Base-by-base conservation (phyloP, 805 yeast species). In the Saccharomycopsis babjevae region DNA sequence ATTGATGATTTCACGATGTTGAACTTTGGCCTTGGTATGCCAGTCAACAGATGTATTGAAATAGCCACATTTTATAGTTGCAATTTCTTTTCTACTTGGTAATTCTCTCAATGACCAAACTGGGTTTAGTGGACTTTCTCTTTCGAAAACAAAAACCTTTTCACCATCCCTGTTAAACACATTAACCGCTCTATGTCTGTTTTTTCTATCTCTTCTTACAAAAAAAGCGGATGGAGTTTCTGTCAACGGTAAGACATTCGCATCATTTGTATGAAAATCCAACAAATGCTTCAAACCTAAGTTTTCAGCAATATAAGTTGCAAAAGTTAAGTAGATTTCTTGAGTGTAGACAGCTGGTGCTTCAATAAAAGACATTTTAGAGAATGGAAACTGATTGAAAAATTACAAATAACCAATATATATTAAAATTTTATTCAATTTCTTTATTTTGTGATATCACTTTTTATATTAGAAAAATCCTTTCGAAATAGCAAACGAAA, bases 11-110 rank as follows among this genome's bases (percentile, higher is more conserved):
- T 70, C 75, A 52, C 83, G 71, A 67, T 80, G 83, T 57, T 75
- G 77, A 40, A 82, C 59, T 3, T 76, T 79, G 2, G 70, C 61
- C 59, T 76, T 75, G 65, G 71, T 74, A 67, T 81, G 84, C 71
- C 81, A 80, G 65, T 78, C 81, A 56, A 80, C 74, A 2, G 79
- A 69, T 54, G 79, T 76, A 30, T 72, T 68, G 59, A 76, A 70
- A 58, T 79, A 72, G 0, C 85, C 84, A 38, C 80, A 77, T 62
- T 79, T 73, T 57, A 83, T 71, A 1, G 83, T 76, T 7, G 84
- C 83, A 58, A 80, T 73, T 65, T 79, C 83, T 57, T 66, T 70
- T 64, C 83, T 72, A 16, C 72, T 68, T 20, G 84, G 83, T 59
- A 66, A 73, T 2, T 74, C 71, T 32, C 76, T 69, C 68, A 83